Evolutionary conservation across 108 stramenopile genomes (phyloP).

Genomic region (Cyclotella sp.): DNA sequence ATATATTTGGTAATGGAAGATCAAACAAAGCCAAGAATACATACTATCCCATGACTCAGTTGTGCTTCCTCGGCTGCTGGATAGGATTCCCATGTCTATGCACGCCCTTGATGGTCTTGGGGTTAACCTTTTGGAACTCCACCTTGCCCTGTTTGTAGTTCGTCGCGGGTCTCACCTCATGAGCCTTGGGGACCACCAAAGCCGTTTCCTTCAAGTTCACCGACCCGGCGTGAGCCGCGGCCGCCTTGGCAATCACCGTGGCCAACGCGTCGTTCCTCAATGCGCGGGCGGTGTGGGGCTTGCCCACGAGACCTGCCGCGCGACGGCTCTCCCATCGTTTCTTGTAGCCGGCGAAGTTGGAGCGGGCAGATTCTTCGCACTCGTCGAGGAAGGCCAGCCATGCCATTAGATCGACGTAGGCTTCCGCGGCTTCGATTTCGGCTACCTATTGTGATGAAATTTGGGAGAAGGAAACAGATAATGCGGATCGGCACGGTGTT

Average conservation of each 20-base stretch:
- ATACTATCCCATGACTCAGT: not conserved
- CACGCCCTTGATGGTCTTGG: slow-evolving; percentile 35
- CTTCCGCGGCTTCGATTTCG: slow-evolving; percentile 49
- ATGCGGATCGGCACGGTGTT: not conserved
- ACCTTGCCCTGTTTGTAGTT: slow-evolving; percentile 9
- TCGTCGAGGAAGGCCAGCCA: slow-evolving; percentile 53
- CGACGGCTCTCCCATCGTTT: slow-evolving; percentile 50
- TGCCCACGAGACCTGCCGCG: slow-evolving; percentile 39
- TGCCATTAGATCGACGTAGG: slow-evolving; percentile 51
- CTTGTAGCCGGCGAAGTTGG: slow-evolving; percentile 24
- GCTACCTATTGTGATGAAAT: slow-evolving; percentile 26
- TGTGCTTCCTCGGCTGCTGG: slow-evolving; percentile 47
- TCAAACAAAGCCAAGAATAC: not conserved
- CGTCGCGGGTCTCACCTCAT: slow-evolving; percentile 30
- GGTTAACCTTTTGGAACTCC: slow-evolving; percentile 8
- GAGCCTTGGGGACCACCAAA: slow-evolving; percentile 18
- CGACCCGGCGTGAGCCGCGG: not conserved
- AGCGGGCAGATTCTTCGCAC: slow-evolving; percentile 39
- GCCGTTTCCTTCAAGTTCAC: slow-evolving; percentile 4
- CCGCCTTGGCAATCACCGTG: not conserved
- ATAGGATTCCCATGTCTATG: slow-evolving; percentile 15
- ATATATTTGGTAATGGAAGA: not conserved
- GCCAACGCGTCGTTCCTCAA: not conserved
- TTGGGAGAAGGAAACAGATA: not conserved
- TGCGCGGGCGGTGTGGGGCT: slow-evolving; percentile 28